Conservation (phyloP, 306 rosid species). For the Rosa rugosa region DNA sequence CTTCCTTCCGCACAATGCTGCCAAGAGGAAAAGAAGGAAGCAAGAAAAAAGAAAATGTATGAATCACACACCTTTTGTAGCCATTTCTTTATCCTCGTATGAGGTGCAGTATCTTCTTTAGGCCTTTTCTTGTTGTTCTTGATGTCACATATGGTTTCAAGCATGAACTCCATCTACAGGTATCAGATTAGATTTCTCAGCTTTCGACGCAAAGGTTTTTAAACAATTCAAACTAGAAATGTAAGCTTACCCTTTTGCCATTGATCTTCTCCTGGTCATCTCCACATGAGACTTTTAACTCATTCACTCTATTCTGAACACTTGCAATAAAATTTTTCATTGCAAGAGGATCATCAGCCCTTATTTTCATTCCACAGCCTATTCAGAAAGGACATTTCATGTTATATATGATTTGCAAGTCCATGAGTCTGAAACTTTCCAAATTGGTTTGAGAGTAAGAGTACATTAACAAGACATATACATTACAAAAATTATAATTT, state of each 20-base stretch:
- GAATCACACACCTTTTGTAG: slow-evolving; percentile 66
- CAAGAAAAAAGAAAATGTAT: not conserved
- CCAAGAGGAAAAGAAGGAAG: slow-evolving; percentile 21
- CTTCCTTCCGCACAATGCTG: not conserved
- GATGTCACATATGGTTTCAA: slow-evolving; percentile 87
- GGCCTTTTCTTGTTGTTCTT: slow-evolving; percentile 87
- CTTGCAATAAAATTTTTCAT: slow-evolving; percentile 73
- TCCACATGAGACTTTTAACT: slow-evolving; percentile 55
- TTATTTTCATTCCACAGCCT: slow-evolving; percentile 98
- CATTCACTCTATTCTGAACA: slow-evolving; percentile 70
- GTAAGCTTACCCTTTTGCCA: slow-evolving; percentile 69
- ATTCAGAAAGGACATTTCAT: slow-evolving; percentile 17
- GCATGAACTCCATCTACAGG: slow-evolving; percentile 97
- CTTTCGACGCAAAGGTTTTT: not conserved
- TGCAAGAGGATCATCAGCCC: slow-evolving; percentile 85
- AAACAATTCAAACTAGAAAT: slow-evolving; percentile 1
- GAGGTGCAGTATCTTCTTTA: slow-evolving; percentile 75
- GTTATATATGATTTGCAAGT: slow-evolving; percentile 14
- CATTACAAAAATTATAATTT: slow-evolving; percentile 1
- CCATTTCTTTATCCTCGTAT: slow-evolving; percentile 84
- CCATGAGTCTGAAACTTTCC: not conserved
- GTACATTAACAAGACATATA: slow-evolving; percentile 6
- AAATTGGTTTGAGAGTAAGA: slow-evolving; percentile 15
- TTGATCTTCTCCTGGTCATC: slow-evolving; percentile 47
- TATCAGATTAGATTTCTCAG: slow-evolving; percentile 29